phyloP scores from a whole-genome alignment of 768 basidiomycete species.

The Chalciporus piperatus region DNA sequence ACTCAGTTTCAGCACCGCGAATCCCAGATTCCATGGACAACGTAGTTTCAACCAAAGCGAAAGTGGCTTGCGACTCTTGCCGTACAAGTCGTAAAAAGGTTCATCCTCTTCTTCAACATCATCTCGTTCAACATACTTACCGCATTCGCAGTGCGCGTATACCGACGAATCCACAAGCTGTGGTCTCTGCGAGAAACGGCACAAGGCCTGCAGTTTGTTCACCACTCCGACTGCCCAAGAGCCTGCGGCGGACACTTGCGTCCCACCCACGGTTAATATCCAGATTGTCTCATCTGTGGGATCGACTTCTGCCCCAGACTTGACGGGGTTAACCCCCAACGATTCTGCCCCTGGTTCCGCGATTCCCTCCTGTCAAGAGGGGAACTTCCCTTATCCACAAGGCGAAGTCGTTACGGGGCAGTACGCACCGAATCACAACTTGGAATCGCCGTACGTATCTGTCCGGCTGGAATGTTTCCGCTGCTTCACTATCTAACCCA shows the following conservation, averaged over 20 bases:
- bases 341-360: constrained; percentile 1
- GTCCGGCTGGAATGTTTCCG: background rate
- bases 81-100: constrained; percentile 28
- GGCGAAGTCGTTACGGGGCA: too few relatives aligned
- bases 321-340: constrained; percentile 8
- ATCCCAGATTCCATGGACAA: constrained; percentile 16
- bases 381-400: too few relatives aligned
- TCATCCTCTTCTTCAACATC: background rate
- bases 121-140: background rate
- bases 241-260: background rate
- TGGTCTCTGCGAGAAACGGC: constrained; percentile 14
- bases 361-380: background rate
- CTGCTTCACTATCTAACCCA: constrained; percentile 2
- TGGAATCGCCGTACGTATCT: constrained; percentile 8
- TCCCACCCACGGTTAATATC: background rate
- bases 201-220: constrained; percentile 17
- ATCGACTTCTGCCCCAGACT: background rate
- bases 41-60: constrained; percentile 17
- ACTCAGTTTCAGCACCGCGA: constrained; percentile 1
- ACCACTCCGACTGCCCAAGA: constrained; percentile 1
- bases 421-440: background rate
- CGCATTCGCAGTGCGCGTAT: constrained; percentile 16
- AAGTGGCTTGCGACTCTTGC: constrained; percentile 23
- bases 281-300: background rate
- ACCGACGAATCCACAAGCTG: constrained; percentile 11